These are phyloP conservation scores for Trametes villosa DNA, from an alignment of 768 basidiomycete species.

Conservation along the genomic window DNA sequence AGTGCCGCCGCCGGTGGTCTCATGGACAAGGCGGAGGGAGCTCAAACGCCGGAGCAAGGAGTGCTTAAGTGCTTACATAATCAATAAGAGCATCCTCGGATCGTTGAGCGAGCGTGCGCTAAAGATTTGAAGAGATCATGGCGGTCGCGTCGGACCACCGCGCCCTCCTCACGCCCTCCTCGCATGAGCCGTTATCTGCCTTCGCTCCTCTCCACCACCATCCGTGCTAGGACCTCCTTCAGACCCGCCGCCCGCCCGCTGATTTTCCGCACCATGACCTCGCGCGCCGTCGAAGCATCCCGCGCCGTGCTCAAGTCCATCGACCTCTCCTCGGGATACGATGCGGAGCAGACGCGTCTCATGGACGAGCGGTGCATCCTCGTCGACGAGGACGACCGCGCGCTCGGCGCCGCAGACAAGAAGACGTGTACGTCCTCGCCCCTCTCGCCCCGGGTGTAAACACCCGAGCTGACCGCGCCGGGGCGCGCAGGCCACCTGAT, in stretches of 20 bases:
- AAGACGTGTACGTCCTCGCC: constrained; percentile 78
- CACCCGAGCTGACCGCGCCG: neutral
- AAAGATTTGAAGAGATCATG: constrained; percentile 16
- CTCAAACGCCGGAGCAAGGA: neutral
- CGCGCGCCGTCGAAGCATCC: constrained; percentile 66
- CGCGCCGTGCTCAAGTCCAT: constrained; percentile 69
- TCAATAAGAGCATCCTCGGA: neutral
- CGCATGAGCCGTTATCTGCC: constrained; percentile 25
- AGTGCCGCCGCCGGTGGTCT: neutral
- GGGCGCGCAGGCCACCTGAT: constrained; percentile 82
- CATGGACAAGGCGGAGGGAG: neutral
- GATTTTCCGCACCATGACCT: constrained; percentile 39
- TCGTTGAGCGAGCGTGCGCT: neutral
- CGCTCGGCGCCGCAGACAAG: constrained; percentile 89
- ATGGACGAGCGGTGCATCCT: constrained; percentile 97
- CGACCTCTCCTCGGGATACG: constrained; percentile 77
- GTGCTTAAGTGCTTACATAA: neutral
- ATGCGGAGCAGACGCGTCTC: constrained; percentile 88
- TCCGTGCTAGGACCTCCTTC: constrained; percentile 30
- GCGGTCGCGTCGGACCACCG: constrained; percentile 23
- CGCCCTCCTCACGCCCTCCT: neutral
- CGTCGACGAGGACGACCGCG: constrained; percentile 84
- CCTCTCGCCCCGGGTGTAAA: neutral
- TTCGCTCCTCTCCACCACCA: constrained; percentile 32
- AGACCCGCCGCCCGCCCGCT: neutral